Percentiles rank a stretch among this genome's conserved stretches.
Conservation (phyloP, 805 yeast species). For the Suhomyces prunicola region DNA sequence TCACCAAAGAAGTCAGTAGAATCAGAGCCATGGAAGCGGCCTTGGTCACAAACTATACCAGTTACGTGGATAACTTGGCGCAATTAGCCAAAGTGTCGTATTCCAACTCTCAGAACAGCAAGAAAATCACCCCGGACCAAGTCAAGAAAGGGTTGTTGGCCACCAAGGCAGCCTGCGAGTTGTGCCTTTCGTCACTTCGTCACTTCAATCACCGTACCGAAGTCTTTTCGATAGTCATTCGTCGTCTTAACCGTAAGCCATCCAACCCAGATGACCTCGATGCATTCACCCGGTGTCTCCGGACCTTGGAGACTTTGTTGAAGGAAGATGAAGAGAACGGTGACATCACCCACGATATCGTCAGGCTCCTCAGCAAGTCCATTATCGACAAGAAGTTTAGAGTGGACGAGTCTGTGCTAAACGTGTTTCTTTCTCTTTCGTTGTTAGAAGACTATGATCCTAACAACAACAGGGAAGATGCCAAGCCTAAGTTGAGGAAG, state of each 20-base stretch:
- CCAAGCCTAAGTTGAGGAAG: slow-evolving; percentile 57
- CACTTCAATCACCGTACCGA: slow-evolving; percentile 84
- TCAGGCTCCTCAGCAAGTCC: slow-evolving; percentile 64
- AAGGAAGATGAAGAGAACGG: slow-evolving; percentile 78
- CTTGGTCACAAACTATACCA: slow-evolving; percentile 64
- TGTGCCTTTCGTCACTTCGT: slow-evolving; percentile 57
- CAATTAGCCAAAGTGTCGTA: slow-evolving; percentile 38
- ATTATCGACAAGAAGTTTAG: slow-evolving; percentile 70
- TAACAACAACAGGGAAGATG: slow-evolving; percentile 43
- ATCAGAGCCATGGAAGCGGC: slow-evolving; percentile 79
- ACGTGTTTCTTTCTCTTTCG: slow-evolving; percentile 64
- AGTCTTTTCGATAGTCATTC: slow-evolving; percentile 60
- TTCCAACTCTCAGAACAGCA: slow-evolving; percentile 36
- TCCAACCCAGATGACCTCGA: slow-evolving; percentile 43
- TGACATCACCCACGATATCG: slow-evolving; percentile 70
- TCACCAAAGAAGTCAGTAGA: slow-evolving; percentile 75
- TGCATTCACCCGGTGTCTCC: slow-evolving; percentile 56
- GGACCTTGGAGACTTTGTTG: slow-evolving; percentile 66
- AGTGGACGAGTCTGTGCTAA: slow-evolving; percentile 80
- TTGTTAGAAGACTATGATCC: slow-evolving; percentile 74
- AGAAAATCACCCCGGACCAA: slow-evolving; percentile 28
- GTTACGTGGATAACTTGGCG: slow-evolving; percentile 57
- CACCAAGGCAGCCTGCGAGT: slow-evolving; percentile 74
- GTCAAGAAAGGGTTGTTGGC: slow-evolving; percentile 56
- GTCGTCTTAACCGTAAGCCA: slow-evolving; percentile 65